Evolutionary conservation across 1,284 basidiomycete species (phyloP), one percentile per base, ranked within the genome.

Genomic region (Sanghuangporus weigelae): DNA sequence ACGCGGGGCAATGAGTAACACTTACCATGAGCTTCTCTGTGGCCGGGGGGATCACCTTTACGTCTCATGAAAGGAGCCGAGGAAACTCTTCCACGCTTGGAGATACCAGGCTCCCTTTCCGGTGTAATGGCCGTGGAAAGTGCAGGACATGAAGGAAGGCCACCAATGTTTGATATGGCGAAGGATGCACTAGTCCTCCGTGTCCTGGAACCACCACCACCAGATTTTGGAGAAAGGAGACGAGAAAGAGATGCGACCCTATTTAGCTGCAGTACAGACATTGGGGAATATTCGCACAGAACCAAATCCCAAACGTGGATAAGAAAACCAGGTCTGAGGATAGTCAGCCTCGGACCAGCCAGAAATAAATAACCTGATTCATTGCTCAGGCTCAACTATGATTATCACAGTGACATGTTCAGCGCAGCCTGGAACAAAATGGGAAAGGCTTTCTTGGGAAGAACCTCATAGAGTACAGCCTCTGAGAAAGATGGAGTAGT

Each of bases 11-110:
- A 26, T 54, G 60, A 55, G 60, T 57, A 62, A 62, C 53, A 62
- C 54, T 57, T 36, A 62, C 60, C 60, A 50, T 62, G 60, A 62
- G 54, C 54, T 62, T 57, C 53, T 16, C 53, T 36, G 48, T 40
- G 55, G 46, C 19, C 54, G 38, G 36, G n/a, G 50, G 36, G 19
- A 14, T 57, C 42, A 48, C 38, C 39, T 50, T 57, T 62, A 62
- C 60, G 60, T 62, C 51, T 57, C 36, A 50, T 49, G 42, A 38
- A 62, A 56, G 54, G 54, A 49, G 46, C 36, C 26, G 60, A 62
- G 3, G 54, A 16, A 14, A 49, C 38, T 40, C 51, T 48, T 48
- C 23, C 21, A 50, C 35, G 35, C 42, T 42, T 44, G 6, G 31
- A 55, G 21, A 48, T 49, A 12, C 40, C 42, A 49, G 35, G 36